Percentiles rank a stretch among this genome's conserved stretches.
Conservation (phyloP, 2,329 filamentous ascomycete genomes). For the Alternaria gansuensis region DNA sequence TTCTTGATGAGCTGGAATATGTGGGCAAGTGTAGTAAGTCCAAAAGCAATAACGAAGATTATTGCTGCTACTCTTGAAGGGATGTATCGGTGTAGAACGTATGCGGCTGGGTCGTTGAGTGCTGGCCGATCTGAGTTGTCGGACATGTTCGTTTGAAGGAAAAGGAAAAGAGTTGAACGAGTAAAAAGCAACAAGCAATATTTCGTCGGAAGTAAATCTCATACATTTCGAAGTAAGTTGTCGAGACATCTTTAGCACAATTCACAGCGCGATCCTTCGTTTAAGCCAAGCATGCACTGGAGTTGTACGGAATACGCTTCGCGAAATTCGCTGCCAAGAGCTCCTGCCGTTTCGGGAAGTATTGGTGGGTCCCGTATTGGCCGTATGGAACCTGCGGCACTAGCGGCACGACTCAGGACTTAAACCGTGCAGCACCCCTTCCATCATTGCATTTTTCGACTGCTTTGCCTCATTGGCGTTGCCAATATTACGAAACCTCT, state of each 20-base stretch:
- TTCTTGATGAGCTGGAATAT: constrained; percentile 54
- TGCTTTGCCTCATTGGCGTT: background rate
- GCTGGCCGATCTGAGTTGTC: constrained; percentile 15
- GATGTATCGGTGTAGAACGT: constrained; percentile 46
- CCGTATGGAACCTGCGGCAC: constrained; percentile 3
- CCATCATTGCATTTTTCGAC: background rate
- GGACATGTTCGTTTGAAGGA: constrained; percentile 2
- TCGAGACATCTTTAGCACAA: constrained; percentile 1
- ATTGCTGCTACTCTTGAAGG: constrained; percentile 58
- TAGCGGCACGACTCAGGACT: background rate
- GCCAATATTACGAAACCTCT: background rate
- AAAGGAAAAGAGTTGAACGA: background rate
- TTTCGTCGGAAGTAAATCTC: background rate
- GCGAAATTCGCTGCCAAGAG: constrained; percentile 7
- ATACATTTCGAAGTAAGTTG: background rate
- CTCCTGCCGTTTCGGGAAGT: background rate
- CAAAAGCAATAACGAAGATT: constrained; percentile 60
- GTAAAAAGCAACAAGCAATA: background rate
- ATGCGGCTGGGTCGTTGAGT: constrained; percentile 29
- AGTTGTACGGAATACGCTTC: constrained; percentile 1
- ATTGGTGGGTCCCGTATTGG: constrained; percentile 3
- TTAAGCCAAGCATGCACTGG: background rate
- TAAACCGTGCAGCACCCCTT: constrained; percentile 2
- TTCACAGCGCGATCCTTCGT: background rate
- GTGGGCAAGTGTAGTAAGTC: constrained; percentile 53